Evolutionary conservation across 805 yeast genomes (phyloP).

Genomic region (Ogataea philodendri): DNA sequence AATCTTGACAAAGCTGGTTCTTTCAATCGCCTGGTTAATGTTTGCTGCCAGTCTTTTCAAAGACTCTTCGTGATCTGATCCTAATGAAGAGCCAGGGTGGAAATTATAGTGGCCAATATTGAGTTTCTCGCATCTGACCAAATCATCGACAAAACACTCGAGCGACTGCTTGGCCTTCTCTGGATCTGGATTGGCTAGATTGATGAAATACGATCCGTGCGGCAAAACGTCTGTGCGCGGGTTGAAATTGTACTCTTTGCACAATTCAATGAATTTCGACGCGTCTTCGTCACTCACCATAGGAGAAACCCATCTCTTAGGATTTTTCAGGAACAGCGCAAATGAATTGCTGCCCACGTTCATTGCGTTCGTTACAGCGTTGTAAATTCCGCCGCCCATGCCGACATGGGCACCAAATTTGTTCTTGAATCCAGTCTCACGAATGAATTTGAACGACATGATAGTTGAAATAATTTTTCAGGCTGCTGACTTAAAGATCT

Average conservation of each 20-base stretch:
- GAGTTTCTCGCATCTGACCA: constrained; percentile 80
- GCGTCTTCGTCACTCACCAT: constrained; percentile 67
- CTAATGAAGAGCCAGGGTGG: constrained; percentile 89
- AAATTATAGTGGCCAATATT: constrained; percentile 85
- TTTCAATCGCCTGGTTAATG: constrained; percentile 72
- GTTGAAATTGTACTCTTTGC: constrained; percentile 63
- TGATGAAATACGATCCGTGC: constrained; percentile 92
- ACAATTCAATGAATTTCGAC: constrained; percentile 57
- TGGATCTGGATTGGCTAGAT: constrained; percentile 84
- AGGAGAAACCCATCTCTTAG: constrained; percentile 89
- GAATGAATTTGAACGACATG: constrained; percentile 36
- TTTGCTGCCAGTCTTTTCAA: constrained; percentile 69
- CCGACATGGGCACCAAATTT: constrained; percentile 91
- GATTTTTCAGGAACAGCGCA: constrained; percentile 87
- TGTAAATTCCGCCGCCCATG: constrained; percentile 64
- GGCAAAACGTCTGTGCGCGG: constrained; percentile 82
- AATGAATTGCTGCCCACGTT: constrained; percentile 71
- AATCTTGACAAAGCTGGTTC: constrained; percentile 77
- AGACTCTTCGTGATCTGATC: constrained; percentile 62
- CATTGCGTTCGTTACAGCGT: constrained; percentile 41
- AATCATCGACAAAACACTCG: constrained; percentile 79
- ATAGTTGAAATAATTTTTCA: constrained; percentile 10
- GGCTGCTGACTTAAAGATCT: constrained; percentile 20
- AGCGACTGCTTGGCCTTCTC: constrained; percentile 76
- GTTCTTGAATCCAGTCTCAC: constrained; percentile 42